Evolutionary conservation across 306 rosid genomes (phyloP).

Genomic region (Sicyos edulis): DNA sequence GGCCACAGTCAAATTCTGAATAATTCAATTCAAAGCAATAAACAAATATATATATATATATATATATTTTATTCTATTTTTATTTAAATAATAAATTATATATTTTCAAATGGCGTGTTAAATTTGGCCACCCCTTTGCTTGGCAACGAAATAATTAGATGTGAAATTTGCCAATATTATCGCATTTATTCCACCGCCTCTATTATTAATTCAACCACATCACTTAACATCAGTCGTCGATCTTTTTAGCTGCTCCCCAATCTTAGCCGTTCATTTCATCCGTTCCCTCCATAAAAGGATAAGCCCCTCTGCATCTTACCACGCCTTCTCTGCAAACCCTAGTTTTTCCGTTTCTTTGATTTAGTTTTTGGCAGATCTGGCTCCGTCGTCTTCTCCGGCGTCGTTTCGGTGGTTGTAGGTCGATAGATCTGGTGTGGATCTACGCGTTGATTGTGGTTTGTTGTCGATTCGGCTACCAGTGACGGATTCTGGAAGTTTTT

Average conservation of each 20-base stretch:
- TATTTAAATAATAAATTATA: too few species aligned
- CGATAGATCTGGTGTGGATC: slow-evolving; percentile 1
- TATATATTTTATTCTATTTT: too few species aligned
- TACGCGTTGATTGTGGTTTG: background rate
- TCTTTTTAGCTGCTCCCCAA: background rate
- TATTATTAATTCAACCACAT: slow-evolving; percentile 10
- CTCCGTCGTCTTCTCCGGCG: background rate
- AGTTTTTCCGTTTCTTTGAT: too few species aligned
- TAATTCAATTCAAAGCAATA: too few species aligned
- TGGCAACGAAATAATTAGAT: background rate
- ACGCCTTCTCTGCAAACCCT: background rate
- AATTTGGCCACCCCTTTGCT: background rate
- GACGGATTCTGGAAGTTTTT: background rate
- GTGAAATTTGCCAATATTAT: background rate
- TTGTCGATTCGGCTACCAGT: too few species aligned
- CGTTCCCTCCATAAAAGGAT: background rate
- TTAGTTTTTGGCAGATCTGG: background rate
- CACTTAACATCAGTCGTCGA: slow-evolving; percentile 3
- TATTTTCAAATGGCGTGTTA: background rate
- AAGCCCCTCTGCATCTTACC: background rate
- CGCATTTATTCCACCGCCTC: background rate
- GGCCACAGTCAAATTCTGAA: too few species aligned
- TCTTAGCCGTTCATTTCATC: slow-evolving; percentile 10
- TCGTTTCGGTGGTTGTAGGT: background rate
- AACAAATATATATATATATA: too few species aligned